These are phyloP conservation scores for Catharanthus roseus DNA, from an alignment of 257 asterid genomes.

Conservation along the genomic window DNA sequence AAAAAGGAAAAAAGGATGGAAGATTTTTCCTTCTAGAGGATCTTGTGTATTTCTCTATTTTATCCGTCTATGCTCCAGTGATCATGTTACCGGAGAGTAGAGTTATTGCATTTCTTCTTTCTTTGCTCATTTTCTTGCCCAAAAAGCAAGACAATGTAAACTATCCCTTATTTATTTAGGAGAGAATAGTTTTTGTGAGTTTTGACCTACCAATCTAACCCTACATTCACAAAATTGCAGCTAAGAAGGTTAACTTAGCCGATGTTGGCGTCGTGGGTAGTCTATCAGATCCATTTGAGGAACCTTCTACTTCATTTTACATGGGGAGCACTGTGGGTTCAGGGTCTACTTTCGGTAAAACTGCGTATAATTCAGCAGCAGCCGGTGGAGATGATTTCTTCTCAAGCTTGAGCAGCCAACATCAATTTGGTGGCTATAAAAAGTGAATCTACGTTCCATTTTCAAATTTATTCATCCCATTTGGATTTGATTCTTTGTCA, in stretches of 20 bases:
- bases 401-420: conserved; percentile 64
- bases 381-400: conserved; percentile 46
- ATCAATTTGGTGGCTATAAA: conserved; percentile 63
- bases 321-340: conserved; percentile 61
- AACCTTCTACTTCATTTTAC: conserved; percentile 48
- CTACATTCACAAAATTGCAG: conserved; percentile 34
- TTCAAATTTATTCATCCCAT: conserved; percentile 1
- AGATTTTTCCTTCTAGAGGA: background rate
- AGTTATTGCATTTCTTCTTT: no score
- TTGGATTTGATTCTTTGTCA: conserved; percentile 4
- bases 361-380: conserved; percentile 43
- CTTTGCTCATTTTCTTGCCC: no score
- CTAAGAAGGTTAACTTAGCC: conserved; percentile 76
- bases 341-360: conserved; percentile 48
- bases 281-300: conserved; percentile 52
- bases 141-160: background rate
- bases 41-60: background rate
- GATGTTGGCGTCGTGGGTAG: conserved; percentile 80
- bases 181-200: background rate
- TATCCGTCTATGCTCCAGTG: background rate
- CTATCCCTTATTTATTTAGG: background rate
- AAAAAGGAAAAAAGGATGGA: background rate
- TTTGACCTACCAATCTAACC: background rate
- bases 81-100: no score
- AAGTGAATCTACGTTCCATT: conserved; percentile 33